Percentiles rank a stretch among this genome's conserved stretches.
These are phyloP conservation scores for Apostasia ramifera DNA, from an alignment of 106 monocot species.

Conservation along the genomic window DNA sequence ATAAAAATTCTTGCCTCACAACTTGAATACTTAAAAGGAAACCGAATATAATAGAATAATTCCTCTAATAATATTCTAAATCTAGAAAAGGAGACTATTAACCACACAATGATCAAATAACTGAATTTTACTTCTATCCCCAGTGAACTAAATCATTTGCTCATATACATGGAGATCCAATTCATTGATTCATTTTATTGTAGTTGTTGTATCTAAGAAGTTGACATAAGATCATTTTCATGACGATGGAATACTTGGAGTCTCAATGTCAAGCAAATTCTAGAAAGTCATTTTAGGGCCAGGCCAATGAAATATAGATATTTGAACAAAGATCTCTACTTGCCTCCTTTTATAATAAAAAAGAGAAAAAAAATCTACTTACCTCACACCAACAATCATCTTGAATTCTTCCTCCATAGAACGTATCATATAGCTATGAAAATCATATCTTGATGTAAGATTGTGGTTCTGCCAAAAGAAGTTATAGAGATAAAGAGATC, in stretches of 20 bases:
- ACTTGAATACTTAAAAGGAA: too few relatives aligned
- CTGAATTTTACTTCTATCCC: too few relatives aligned
- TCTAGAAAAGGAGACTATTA: too few relatives aligned
- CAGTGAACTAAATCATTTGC: too few relatives aligned
- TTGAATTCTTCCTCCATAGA: constrained; percentile 98
- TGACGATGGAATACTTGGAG: background rate
- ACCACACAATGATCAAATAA: too few relatives aligned
- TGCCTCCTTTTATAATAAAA: background rate
- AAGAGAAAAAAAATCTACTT: constrained; percentile 8
- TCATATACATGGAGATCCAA: too few relatives aligned
- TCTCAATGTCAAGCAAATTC: too few relatives aligned
- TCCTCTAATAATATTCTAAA: too few relatives aligned
- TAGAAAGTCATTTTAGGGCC: too few relatives aligned
- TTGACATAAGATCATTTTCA: background rate
- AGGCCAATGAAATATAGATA: background rate
- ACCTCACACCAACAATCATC: constrained; percentile 95
- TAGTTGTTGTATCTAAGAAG: background rate
- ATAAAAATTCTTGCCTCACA: too few relatives aligned
- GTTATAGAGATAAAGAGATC: background rate
- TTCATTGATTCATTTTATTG: background rate
- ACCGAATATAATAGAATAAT: too few relatives aligned
- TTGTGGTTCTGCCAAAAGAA: constrained; percentile 67
- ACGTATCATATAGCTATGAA: constrained; percentile 96
- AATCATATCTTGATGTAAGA: constrained; percentile 72
- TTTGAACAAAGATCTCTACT: background rate